Evolutionary conservation across 2,329 filamentous ascomycete species (phyloP).

Genomic region (Cladophialophora psammophila): DNA sequence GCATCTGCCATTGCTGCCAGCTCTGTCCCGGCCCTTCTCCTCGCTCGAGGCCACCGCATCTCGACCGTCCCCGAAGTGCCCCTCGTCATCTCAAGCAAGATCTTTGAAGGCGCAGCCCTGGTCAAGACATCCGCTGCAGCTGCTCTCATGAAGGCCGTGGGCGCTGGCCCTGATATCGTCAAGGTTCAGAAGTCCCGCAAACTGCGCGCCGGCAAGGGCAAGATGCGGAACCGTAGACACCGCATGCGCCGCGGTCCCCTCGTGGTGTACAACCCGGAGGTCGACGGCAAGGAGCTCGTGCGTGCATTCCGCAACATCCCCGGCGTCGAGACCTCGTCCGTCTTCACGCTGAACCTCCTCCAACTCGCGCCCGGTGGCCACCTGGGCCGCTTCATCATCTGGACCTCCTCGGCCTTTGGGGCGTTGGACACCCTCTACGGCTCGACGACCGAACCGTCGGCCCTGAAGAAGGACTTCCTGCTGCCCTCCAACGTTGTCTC

Average conservation of each 20-base stretch:
- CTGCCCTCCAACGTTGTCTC: slow-evolving; percentile 90
- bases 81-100: slow-evolving; percentile 90
- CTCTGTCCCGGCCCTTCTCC: slow-evolving; percentile 89
- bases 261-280: slow-evolving; percentile 94
- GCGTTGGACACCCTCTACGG: slow-evolving; percentile 97
- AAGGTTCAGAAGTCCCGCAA: slow-evolving; percentile 98
- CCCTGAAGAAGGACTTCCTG: slow-evolving; percentile 99
- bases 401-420: slow-evolving; percentile 96
- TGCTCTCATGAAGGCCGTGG: slow-evolving; percentile 86
- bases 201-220: slow-evolving; percentile 98
- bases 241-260: slow-evolving; percentile 97
- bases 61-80: slow-evolving; percentile 92
- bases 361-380: slow-evolving; percentile 99
- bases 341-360: slow-evolving; percentile 95
- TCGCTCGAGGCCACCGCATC: slow-evolving; percentile 97
- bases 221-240: slow-evolving; percentile 95
- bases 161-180: slow-evolving; percentile 86
- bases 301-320: slow-evolving; percentile 98
- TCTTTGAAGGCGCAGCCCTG: slow-evolving; percentile 80
- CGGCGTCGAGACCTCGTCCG: slow-evolving; percentile 94
- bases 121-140: slow-evolving; percentile 89
- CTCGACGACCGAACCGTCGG: slow-evolving; percentile 84
- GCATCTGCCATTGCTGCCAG: slow-evolving; percentile 97
- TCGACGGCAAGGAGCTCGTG: slow-evolving; percentile 93
- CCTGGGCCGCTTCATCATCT: slow-evolving; percentile 98